Conservation (phyloP, 2,329 filamentous ascomycete species). For the Arachnomyces sp. region DNA sequence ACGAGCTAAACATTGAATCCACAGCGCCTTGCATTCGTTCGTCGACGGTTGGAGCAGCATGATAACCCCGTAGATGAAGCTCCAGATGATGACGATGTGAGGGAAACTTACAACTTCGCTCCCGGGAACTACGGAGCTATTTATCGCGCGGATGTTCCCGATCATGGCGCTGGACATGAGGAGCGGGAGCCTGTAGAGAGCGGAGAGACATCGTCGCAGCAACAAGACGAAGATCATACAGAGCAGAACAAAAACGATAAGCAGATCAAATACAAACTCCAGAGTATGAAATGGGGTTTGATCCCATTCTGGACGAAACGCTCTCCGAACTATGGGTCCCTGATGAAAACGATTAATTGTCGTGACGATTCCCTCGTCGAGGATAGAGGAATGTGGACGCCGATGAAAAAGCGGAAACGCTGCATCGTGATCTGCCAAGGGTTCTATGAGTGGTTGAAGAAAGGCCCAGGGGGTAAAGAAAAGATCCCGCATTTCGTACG, state of each 20-base stretch:
- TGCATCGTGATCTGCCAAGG: conserved; percentile 85
- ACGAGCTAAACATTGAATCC: neutral
- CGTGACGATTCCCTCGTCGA: conserved; percentile 76
- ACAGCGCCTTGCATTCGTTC: conserved; percentile 69
- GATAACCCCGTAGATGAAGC: conserved; percentile 65
- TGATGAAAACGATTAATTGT: conserved; percentile 91
- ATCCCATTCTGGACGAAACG: conserved; percentile 90
- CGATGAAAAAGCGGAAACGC: conserved; percentile 81
- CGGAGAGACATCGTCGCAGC: conserved; percentile 9
- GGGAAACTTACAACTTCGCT: conserved; percentile 86
- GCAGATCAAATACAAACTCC: conserved; percentile 65
- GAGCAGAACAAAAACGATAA: conserved; percentile 13
- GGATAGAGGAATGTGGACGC: conserved; percentile 78
- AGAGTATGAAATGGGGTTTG: conserved; percentile 93
- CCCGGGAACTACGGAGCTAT: conserved; percentile 80
- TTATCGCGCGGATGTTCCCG: conserved; percentile 67
- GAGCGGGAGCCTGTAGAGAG: conserved; percentile 14
- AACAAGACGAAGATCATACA: conserved; percentile 9
- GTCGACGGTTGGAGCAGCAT: conserved; percentile 63
- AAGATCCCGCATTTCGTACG: conserved; percentile 80
- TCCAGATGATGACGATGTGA: conserved; percentile 61
- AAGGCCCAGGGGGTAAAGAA: conserved; percentile 60
- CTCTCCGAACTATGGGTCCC: conserved; percentile 65
- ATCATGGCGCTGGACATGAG: conserved; percentile 46
- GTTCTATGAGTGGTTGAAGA: conserved; percentile 94